Evolutionary conservation across 495 filamentous ascomycete species (phyloP).

Genomic region (Gamarada debralockiae): DNA sequence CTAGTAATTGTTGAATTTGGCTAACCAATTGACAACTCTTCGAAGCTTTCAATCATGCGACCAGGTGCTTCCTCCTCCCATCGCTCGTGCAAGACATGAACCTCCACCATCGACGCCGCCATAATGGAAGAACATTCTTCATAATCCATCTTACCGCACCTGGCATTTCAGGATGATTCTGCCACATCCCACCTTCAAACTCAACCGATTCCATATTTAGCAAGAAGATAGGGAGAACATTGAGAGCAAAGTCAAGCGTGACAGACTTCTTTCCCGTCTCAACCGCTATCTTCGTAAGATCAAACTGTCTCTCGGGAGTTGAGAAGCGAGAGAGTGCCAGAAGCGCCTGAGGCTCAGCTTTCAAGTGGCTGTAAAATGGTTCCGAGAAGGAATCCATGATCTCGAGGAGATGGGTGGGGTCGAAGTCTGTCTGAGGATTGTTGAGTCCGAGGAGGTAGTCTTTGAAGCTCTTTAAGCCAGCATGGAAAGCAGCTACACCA

Average conservation of each 20-base stretch:
- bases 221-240: slow-evolving; percentile 23
- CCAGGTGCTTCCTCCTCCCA: slow-evolving; percentile 25
- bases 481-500: slow-evolving; percentile 27
- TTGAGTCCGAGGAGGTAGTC: slow-evolving; percentile 12
- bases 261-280: slow-evolving; percentile 6
- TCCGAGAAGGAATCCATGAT: slow-evolving; percentile 38
- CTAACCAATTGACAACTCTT: too few species aligned
- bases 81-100: slow-evolving; percentile 36
- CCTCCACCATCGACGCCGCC: slow-evolving; percentile 26
- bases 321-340: slow-evolving; percentile 19
- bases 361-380: slow-evolving; percentile 31
- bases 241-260: slow-evolving; percentile 4
- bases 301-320: slow-evolving; percentile 1
- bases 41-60: neutral
- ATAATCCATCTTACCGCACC: slow-evolving; percentile 3
- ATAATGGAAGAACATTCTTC: slow-evolving; percentile 7
- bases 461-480: slow-evolving; percentile 27
- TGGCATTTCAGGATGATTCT: slow-evolving; percentile 1
- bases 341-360: slow-evolving; percentile 33
- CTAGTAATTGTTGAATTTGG: too few species aligned
- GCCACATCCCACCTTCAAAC: slow-evolving; percentile 30
- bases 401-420: slow-evolving; percentile 25
- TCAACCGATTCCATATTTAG: slow-evolving; percentile 38
- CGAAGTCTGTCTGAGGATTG: slow-evolving; percentile 6
- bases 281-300: slow-evolving; percentile 1